A percentile compares a stretch with the other conserved stretches of the same genome.
These are phyloP conservation scores for Yamadazyma songkhlaensis DNA, from an alignment of 1,139 yeast genomes.

Conservation along the genomic window DNA sequence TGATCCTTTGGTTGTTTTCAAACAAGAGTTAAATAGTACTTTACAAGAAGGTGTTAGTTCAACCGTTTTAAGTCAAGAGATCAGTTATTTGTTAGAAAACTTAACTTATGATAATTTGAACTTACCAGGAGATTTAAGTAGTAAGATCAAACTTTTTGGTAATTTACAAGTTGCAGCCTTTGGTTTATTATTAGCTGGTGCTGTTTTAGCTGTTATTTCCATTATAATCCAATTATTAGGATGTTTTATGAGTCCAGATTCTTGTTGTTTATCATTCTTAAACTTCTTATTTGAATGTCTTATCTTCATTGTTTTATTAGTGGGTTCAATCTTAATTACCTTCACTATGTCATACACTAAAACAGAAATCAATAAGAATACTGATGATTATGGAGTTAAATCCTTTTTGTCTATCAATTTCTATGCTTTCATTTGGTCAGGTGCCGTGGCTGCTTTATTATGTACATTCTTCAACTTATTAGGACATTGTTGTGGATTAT, in stretches of 20 bases:
- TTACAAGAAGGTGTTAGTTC: constrained; percentile 27
- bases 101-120: constrained; percentile 28
- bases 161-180: constrained; percentile 24
- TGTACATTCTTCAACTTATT: constrained; percentile 33
- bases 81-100: constrained; percentile 28
- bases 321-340: constrained; percentile 36
- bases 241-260: constrained; percentile 34
- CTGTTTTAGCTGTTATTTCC: constrained; percentile 26
- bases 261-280: constrained; percentile 38
- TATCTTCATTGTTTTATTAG: constrained; percentile 29
- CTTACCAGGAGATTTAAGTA: constrained; percentile 37
- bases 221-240: constrained; percentile 30
- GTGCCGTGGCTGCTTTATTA: constrained; percentile 35
- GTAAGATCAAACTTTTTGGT: constrained; percentile 30
- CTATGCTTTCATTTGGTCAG: constrained; percentile 45
- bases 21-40: constrained; percentile 35
- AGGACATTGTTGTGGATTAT: constrained; percentile 46
- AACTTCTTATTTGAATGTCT: constrained; percentile 35
- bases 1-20: constrained; percentile 51
- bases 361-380: constrained; percentile 28
- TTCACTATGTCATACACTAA: constrained; percentile 31
- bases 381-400: constrained; percentile 32
- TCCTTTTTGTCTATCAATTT: constrained; percentile 38
- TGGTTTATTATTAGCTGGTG: constrained; percentile 28
- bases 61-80: constrained; percentile 20